A percentile compares a stretch with the other conserved stretches of the same genome.
phyloP scores from a whole-genome alignment of 2,329 filamentous ascomycete species.

The Chrysosporium keratinophilum region DNA sequence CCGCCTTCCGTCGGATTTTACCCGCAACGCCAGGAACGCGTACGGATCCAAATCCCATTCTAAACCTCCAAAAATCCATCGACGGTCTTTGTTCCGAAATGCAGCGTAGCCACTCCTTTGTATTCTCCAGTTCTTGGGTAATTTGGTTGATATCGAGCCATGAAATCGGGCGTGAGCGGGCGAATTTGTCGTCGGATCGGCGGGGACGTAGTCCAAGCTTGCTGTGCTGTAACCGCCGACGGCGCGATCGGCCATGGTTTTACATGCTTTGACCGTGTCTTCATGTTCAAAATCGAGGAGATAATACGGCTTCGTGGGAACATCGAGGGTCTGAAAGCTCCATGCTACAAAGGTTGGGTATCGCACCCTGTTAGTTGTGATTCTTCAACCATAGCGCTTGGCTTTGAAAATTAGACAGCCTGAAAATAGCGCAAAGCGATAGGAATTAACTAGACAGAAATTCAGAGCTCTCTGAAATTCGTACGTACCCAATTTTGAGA shows the following conservation, averaged over 20 bases:
- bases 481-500: constrained; percentile 44
- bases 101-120: constrained; percentile 65
- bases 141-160: constrained; percentile 74
- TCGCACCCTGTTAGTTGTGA: neutral
- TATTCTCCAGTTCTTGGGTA: constrained; percentile 54
- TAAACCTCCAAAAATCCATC: constrained; percentile 73
- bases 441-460: no score
- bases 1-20: constrained; percentile 81
- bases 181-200: constrained; percentile 31
- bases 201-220: constrained; percentile 56
- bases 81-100: constrained; percentile 71
- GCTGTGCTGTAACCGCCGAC: constrained; percentile 78
- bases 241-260: constrained; percentile 75
- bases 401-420: no score
- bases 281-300: constrained; percentile 36
- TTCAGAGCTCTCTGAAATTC: neutral
- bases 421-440: neutral
- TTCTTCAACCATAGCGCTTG: constrained; percentile 1
- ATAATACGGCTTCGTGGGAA: constrained; percentile 31
- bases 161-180: constrained; percentile 69
- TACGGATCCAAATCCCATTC: constrained; percentile 88
- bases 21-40: constrained; percentile 70
- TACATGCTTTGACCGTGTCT: constrained; percentile 35
- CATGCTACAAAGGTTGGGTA: constrained; percentile 25
- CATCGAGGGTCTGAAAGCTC: constrained; percentile 31